These are phyloP conservation scores for Colletotrichum magnum DNA, from an alignment of 2,329 filamentous ascomycete genomes.

Conservation along the genomic window DNA sequence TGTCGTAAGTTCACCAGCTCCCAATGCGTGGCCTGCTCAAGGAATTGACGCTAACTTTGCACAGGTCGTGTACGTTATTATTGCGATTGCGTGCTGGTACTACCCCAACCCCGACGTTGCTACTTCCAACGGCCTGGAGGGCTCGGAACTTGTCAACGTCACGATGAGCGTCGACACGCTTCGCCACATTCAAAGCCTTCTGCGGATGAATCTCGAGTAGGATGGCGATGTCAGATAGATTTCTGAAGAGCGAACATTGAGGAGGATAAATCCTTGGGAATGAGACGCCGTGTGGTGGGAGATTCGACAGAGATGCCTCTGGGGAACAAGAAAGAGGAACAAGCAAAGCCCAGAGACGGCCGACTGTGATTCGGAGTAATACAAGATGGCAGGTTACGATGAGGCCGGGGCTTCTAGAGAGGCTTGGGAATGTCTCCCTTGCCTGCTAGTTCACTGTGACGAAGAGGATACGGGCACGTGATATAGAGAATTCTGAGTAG, in stretches of 20 bases:
- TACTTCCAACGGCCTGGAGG: conserved; percentile 50
- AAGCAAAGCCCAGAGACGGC: no score
- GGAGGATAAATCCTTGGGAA: no score
- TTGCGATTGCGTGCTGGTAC: conserved; percentile 61
- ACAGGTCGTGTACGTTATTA: conserved; percentile 58
- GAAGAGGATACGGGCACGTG: no score
- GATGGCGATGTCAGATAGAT: conserved; percentile 31
- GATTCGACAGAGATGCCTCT: no score
- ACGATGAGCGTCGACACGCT: conserved; percentile 49
- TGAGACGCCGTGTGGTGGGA: no score
- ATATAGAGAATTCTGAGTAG: no score
- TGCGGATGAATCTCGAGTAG: conserved; percentile 41
- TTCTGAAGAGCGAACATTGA: not conserved
- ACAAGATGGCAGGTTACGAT: no score
- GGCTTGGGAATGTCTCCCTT: no score
- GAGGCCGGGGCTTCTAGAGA: no score
- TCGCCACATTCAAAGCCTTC: conserved; percentile 46
- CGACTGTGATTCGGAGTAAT: no score
- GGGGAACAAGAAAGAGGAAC: no score
- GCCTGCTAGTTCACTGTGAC: no score
- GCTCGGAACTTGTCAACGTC: conserved; percentile 45
- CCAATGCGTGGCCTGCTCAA: not conserved
- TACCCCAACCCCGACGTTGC: conserved; percentile 59
- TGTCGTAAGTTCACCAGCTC: conserved; percentile 60
- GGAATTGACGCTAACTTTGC: not conserved